Conservation (phyloP, 345 rosid genomes). For the Alliaria petiolata region DNA sequence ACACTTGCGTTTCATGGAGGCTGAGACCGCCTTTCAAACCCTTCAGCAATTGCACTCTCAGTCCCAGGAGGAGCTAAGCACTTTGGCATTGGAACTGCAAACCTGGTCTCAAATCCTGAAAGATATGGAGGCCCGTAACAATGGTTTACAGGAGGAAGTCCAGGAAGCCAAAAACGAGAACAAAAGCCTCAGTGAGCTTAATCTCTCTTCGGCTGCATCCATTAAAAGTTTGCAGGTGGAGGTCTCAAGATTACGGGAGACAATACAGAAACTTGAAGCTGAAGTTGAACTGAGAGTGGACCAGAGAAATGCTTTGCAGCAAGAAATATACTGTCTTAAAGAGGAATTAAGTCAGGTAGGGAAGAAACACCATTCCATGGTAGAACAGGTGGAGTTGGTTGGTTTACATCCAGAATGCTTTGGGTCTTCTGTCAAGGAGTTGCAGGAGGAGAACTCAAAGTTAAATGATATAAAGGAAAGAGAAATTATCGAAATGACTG, state of each 20-base stretch:
- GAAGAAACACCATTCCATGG: slow-evolving; percentile 55
- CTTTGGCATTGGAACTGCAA: slow-evolving; percentile 62
- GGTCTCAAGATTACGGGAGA: slow-evolving; percentile 62
- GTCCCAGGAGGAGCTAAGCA: slow-evolving; percentile 89
- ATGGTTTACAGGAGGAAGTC: slow-evolving; percentile 52
- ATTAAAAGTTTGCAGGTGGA: slow-evolving; percentile 64
- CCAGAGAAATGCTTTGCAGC: slow-evolving; percentile 95
- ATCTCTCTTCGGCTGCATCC: slow-evolving; percentile 66
- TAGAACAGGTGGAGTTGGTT: slow-evolving; percentile 71
- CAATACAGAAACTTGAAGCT: slow-evolving; percentile 77
- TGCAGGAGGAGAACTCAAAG: slow-evolving; percentile 59
- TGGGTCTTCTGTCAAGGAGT: slow-evolving; percentile 57
- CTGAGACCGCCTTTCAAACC: slow-evolving; percentile 98
- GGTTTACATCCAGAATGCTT: slow-evolving; percentile 57
- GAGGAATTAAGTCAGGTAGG: slow-evolving; percentile 80
- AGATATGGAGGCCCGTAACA: slow-evolving; percentile 64
- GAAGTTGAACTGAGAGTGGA: slow-evolving; percentile 86
- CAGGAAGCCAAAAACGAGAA: slow-evolving; percentile 52
- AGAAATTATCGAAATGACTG: slow-evolving; percentile 49
- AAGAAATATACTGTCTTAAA: slow-evolving; percentile 92
- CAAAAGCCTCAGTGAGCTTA: slow-evolving; percentile 56
- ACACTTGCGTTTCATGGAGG: slow-evolving; percentile 78
- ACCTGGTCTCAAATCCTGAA: slow-evolving; percentile 52
- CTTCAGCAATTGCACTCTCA: slow-evolving; percentile 91
- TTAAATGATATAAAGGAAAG: slow-evolving; percentile 53